Percentiles rank a stretch among this genome's conserved stretches.
phyloP scores from a whole-genome alignment of 306 rosid species.

The Gastrolobium bilobum region DNA sequence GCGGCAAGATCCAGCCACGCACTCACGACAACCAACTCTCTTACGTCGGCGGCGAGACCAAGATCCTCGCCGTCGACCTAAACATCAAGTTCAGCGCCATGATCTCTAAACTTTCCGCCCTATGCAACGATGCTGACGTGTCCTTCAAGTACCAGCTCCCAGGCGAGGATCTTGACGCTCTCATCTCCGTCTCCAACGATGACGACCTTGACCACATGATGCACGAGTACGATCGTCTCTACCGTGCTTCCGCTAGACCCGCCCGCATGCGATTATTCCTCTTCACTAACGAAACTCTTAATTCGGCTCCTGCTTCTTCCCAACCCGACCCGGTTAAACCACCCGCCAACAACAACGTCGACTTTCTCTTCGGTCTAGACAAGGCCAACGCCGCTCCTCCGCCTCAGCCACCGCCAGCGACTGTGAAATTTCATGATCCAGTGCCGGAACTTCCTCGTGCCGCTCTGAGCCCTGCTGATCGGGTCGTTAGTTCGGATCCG shows the following conservation, averaged over 20 bases:
- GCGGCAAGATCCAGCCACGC: slow-evolving; percentile 97
- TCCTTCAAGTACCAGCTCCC: slow-evolving; percentile 96
- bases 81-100: slow-evolving; percentile 64
- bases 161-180: slow-evolving; percentile 93
- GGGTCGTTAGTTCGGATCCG: slow-evolving; percentile 63
- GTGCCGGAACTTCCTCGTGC: slow-evolving; percentile 56
- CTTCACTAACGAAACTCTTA: slow-evolving; percentile 39
- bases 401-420: slow-evolving; percentile 43
- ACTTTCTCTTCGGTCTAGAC: slow-evolving; percentile 72
- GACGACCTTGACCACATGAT: slow-evolving; percentile 97
- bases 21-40: slow-evolving; percentile 87
- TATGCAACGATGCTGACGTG: slow-evolving; percentile 59
- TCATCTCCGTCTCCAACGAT: slow-evolving; percentile 90
- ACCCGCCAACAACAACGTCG: slow-evolving; percentile 52
- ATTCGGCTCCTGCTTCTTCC: not conserved
- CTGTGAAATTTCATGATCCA: slow-evolving; percentile 56
- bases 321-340: slow-evolving; percentile 56
- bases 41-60: slow-evolving; percentile 93
- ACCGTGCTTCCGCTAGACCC: slow-evolving; percentile 71
- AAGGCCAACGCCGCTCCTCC: slow-evolving; percentile 50
- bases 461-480: slow-evolving; percentile 44
- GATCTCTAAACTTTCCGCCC: slow-evolving; percentile 69
- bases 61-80: slow-evolving; percentile 93
- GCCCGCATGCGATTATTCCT: slow-evolving; percentile 88
- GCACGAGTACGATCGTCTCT: slow-evolving; percentile 95